A percentile compares a stretch with the other conserved stretches of the same genome.
phyloP scores from a whole-genome alignment of 768 basidiomycete genomes.

The Mycena vitilis region DNA sequence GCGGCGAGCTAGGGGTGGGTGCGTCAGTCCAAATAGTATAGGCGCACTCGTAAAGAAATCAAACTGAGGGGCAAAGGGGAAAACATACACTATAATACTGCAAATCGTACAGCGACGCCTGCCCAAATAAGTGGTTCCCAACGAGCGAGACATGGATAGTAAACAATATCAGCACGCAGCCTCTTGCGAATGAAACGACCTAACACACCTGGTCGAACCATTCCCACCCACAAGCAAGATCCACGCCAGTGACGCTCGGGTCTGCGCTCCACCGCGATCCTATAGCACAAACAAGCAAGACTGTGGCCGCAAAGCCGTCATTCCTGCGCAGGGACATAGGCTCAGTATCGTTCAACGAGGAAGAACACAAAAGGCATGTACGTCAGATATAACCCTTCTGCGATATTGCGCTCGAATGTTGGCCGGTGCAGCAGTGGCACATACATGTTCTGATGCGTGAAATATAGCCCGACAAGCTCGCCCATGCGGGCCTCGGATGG shows the following conservation, averaged over 20 bases:
- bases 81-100: conserved; percentile 69
- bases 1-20: conserved; percentile 56
- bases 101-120: conserved; percentile 78
- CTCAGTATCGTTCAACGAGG: no score
- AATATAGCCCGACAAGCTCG: conserved; percentile 74
- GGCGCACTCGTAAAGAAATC: no score
- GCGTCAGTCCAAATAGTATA: not conserved
- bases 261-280: conserved; percentile 72
- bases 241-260: conserved; percentile 51
- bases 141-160: conserved; percentile 54
- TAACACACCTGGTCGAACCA: conserved; percentile 69
- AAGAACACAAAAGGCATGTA: not conserved
- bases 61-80: no score
- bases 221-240: conserved; percentile 71
- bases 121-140: conserved; percentile 67
- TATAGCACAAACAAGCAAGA: conserved; percentile 78
- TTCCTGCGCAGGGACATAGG: conserved; percentile 40
- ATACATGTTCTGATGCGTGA: conserved; percentile 64
- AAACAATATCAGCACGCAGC: not conserved
- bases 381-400: conserved; percentile 59
- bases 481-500: conserved; percentile 63
- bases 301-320: conserved; percentile 63
- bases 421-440: conserved; percentile 80
- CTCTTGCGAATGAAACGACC: no score
- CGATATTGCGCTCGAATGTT: conserved; percentile 66